Evolutionary conservation across 164 flowering plant species (phyloP).

Genomic region (Houttuynia cordata): DNA sequence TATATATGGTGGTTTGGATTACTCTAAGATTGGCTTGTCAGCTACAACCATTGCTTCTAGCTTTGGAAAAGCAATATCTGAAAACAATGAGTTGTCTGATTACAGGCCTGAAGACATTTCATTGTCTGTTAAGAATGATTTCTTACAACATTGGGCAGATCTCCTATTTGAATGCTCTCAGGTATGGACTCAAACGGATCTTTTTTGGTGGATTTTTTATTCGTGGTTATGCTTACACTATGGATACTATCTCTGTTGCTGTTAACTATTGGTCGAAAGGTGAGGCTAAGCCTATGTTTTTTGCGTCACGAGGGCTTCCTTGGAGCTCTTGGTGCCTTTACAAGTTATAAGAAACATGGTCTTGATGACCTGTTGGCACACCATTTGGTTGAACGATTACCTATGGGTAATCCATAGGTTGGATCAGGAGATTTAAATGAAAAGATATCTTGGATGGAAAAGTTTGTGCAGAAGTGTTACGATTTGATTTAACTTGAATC

Average conservation of each 20-base stretch:
- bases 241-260: conserved; percentile 97
- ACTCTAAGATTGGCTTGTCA: conserved; percentile 90
- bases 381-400: no score
- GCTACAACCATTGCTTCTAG: conserved; percentile 98
- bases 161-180: conserved; percentile 75
- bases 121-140: no score
- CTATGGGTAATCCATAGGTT: no score
- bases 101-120: conserved; percentile 98
- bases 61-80: conserved; percentile 89
- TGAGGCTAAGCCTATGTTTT: conserved; percentile 82
- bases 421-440: no score
- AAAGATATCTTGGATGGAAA: conserved; percentile 97
- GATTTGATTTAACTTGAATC: no score
- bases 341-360: conserved; percentile 69
- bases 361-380: no score
- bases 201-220: conserved; percentile 99
- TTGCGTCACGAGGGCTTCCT: conserved; percentile 94
- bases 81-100: conserved; percentile 79
- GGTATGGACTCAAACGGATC: conserved; percentile 86
- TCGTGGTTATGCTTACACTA: conserved; percentile 94
- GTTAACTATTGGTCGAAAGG: conserved; percentile 95
- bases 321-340: conserved; percentile 97
- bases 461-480: conserved; percentile 81
- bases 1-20: no score
- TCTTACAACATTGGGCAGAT: no score